These are phyloP conservation scores for Baffinella frigidus DNA, from an alignment of 208 protist genomes.

Conservation along the genomic window DNA sequence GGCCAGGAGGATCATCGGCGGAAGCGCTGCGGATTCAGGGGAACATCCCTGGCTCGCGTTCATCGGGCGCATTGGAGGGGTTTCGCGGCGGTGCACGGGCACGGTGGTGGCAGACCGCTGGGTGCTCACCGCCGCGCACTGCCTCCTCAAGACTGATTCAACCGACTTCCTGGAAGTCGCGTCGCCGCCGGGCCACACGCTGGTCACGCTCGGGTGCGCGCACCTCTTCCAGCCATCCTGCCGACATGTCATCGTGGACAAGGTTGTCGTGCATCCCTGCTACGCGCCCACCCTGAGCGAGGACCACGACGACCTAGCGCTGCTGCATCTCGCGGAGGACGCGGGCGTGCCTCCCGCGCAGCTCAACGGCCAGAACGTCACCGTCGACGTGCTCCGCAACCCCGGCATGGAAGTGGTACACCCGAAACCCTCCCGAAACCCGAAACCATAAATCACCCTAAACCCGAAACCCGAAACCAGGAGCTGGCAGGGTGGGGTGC, in stretches of 20 bases:
- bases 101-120: not conserved
- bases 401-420: no score
- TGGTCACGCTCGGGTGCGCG: not conserved
- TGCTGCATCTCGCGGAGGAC: not conserved
- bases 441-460: no score
- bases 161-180: not conserved
- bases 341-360: not conserved
- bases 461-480: no score
- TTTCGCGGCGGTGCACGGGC: not conserved
- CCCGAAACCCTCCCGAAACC: no score
- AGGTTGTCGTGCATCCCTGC: not conserved
- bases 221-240: not conserved
- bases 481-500: no score
- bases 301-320: slow-evolving; percentile 32
- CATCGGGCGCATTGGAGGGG: not conserved
- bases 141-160: not conserved
- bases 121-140: slow-evolving; percentile 18
- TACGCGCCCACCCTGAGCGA: not conserved
- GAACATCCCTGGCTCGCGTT: not conserved
- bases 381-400: slow-evolving; percentile 16
- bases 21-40: not conserved
- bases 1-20: not conserved
- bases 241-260: not conserved
- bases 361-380: not conserved
- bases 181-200: not conserved